Percentiles rank a stretch among this genome's conserved stretches.
Evolutionary conservation across 1,284 basidiomycete genomes (phyloP).

Genomic region (Xanthoconium separans): DNA sequence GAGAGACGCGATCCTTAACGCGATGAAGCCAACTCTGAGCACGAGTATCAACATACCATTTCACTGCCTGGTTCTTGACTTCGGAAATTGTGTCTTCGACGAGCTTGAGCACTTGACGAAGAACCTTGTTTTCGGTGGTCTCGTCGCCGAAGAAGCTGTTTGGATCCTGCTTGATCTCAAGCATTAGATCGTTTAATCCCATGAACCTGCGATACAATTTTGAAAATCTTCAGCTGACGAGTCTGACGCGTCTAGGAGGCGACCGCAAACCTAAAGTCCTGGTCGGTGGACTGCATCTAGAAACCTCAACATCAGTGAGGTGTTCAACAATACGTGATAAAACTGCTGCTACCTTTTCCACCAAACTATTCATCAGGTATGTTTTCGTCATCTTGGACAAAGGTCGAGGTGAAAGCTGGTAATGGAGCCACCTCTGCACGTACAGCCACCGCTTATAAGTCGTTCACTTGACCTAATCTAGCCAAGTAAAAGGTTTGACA

Average conservation of each 20-base stretch:
- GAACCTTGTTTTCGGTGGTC: constrained; percentile 73
- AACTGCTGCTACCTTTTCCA: constrained; percentile 60
- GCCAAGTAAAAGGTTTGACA: not conserved
- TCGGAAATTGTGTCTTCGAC: constrained; percentile 95
- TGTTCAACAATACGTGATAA: not conserved
- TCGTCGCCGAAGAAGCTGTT: constrained; percentile 78
- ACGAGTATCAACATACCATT: constrained; percentile 60
- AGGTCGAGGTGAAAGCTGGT: not conserved
- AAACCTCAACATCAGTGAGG: constrained; percentile 16
- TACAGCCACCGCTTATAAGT: constrained; percentile 15
- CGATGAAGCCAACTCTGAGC: not conserved
- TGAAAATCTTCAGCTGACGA: constrained; percentile 13
- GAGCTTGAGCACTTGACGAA: constrained; percentile 77
- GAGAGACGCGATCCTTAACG: constrained; percentile 5
- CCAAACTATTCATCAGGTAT: constrained; percentile 76
- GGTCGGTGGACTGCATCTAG: constrained; percentile 82
- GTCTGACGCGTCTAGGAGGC: constrained; percentile 26
- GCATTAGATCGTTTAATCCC: constrained; percentile 90
- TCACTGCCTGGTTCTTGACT: constrained; percentile 97
- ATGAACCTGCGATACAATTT: constrained; percentile 66
- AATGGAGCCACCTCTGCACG: not conserved
- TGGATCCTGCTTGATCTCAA: constrained; percentile 77
- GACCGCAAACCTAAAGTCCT: constrained; percentile 68
- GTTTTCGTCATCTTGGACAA: constrained; percentile 69
- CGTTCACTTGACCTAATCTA: no score